Conservation (phyloP, 441 rosid genomes). For the Macaranga tanarius region DNA sequence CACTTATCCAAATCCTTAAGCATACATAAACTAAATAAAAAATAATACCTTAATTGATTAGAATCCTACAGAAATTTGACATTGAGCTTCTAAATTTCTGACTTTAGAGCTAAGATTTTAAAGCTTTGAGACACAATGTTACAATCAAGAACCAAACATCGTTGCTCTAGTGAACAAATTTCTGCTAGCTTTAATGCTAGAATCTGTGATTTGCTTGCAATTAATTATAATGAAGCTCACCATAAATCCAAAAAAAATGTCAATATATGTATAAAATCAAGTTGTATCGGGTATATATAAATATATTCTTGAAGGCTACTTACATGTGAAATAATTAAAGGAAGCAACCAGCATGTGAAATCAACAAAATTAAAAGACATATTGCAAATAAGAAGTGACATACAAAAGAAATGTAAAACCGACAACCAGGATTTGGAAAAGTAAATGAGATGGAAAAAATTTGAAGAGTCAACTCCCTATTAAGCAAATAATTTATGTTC, state of each 20-base stretch:
- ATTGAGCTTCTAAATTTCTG: conserved; percentile 44
- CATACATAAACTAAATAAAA: neutral
- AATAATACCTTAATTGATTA: conserved; percentile 40
- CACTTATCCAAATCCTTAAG: neutral
- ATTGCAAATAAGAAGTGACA: neutral
- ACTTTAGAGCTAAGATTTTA: conserved; percentile 49
- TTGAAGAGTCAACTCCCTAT: neutral
- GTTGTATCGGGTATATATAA: no score
- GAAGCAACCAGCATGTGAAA: neutral
- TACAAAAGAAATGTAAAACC: neutral
- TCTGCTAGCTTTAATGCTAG: conserved; percentile 43
- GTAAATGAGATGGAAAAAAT: neutral
- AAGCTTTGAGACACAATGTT: conserved; percentile 50
- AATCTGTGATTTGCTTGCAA: conserved; percentile 40
- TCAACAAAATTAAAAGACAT: neutral
- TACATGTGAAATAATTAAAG: no score
- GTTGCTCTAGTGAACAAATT: conserved; percentile 44
- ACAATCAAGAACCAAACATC: conserved; percentile 52
- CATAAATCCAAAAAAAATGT: no score
- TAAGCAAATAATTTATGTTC: no score
- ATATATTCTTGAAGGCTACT: no score
- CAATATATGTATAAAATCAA: no score
- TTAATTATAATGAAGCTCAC: no score
- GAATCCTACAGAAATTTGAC: conserved; percentile 32
- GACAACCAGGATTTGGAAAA: neutral